These are phyloP conservation scores for Buxus sempervirens DNA, from an alignment of 164 flowering plant genomes.

Conservation along the genomic window DNA sequence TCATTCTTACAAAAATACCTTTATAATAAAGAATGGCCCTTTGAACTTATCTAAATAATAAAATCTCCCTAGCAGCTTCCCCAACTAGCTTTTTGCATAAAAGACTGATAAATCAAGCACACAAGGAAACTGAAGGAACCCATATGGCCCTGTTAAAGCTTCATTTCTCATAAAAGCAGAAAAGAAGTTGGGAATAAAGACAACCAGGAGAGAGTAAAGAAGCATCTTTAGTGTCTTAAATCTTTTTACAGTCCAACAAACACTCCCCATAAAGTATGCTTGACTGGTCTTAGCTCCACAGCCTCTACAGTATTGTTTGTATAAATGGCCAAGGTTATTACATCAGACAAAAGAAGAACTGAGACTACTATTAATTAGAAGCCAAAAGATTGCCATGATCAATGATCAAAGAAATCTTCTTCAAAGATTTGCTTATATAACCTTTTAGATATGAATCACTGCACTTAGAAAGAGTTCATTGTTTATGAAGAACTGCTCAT, in stretches of 20 bases:
- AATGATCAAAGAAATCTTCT: not conserved
- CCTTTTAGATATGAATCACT: not conserved
- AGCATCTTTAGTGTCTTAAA: conserved; percentile 18
- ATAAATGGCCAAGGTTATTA: not conserved
- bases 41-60: not conserved
- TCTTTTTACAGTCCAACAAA: not conserved
- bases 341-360: too few species aligned
- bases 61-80: conserved; percentile 18
- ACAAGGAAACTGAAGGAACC: conserved; percentile 31
- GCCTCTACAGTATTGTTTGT: not conserved
- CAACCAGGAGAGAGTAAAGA: conserved; percentile 7
- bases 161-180: conserved; percentile 23
- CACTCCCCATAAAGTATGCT: conserved; percentile 10
- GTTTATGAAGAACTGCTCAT: not conserved
- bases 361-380: too few species aligned
- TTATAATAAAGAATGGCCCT: too few species aligned
- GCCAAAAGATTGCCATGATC: too few species aligned
- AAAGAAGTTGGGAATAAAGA: conserved; percentile 42
- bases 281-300: conserved; percentile 13
- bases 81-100: conserved; percentile 18
- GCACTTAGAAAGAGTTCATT: not conserved
- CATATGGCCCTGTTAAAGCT: conserved; percentile 18
- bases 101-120: conserved; percentile 1
- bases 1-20: too few species aligned
- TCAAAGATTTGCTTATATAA: not conserved